phyloP scores from a whole-genome alignment of 129 eudicot species.

The Tagetes erecta region DNA sequence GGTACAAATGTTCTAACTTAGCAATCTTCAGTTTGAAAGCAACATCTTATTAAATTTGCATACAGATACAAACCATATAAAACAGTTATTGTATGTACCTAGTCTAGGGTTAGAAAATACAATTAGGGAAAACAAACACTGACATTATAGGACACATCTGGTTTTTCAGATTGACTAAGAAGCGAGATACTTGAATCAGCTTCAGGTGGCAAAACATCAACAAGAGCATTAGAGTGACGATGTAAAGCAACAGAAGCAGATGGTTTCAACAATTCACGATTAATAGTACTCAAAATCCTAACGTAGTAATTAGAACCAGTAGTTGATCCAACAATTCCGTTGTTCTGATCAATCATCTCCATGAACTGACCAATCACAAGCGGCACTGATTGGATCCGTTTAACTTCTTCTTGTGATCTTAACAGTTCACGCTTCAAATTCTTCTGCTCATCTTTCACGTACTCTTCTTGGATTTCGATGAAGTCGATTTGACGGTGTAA shows the following conservation, averaged over 20 bases:
- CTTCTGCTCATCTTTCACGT: constrained; percentile 51
- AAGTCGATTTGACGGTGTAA: constrained; percentile 41
- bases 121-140: background rate
- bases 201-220: constrained; percentile 55
- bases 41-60: background rate
- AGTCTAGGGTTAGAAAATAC: too few relatives aligned
- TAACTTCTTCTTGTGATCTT: constrained; percentile 52
- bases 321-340: constrained; percentile 58
- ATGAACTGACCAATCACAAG: constrained; percentile 54
- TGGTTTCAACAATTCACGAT: constrained; percentile 48
- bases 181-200: constrained; percentile 56
- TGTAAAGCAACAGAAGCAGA: constrained; percentile 48
- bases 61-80: background rate
- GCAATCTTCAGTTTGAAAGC: background rate
- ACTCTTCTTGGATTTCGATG: constrained; percentile 50
- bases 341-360: constrained; percentile 59
- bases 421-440: constrained; percentile 45
- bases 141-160: constrained; percentile 52
- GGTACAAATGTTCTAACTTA: background rate
- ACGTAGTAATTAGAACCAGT: constrained; percentile 57
- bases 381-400: constrained; percentile 55
- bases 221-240: constrained; percentile 53
- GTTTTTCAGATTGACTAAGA: constrained; percentile 53
- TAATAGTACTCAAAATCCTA: constrained; percentile 52
- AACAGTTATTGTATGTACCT: too few relatives aligned